Base-by-base conservation (phyloP, 495 filamentous ascomycete genomes). In the Lophium mytilinum region DNA sequence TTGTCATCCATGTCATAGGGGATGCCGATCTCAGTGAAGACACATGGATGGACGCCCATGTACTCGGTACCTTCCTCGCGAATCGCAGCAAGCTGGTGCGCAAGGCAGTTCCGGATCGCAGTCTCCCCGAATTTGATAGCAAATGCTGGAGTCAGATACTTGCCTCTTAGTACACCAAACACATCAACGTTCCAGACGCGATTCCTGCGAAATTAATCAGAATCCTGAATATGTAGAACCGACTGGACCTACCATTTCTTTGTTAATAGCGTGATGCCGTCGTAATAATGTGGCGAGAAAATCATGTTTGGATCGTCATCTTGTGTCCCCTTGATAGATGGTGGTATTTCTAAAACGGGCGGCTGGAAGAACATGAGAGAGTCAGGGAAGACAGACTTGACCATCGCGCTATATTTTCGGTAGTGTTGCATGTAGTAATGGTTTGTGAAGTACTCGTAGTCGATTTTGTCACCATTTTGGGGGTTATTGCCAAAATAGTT, bases 1-100 rank as follows among this genome's bases (percentile, higher is more conserved):
- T 95, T 88, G 55, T 94, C 82, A 65, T 99, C 91, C 93, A 99
- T 99, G 69, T 99, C 94, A 66, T 96, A 99, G 0, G 93, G 93
- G 57, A 97, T 96, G 21, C 93, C 93, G 63, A 96, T 96, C 65
- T 99, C 93, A 1, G 88, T 94, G 68, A 95, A 87, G 10, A 98
- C 73, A 62, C 92, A 86, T 0, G 93, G 93, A 61, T 94, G 93
- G 36, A 85, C 80, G 14, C 93, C 93, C 80, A 96, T 89, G 52
- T 92, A 84, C 36, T 92, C 85, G 15, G 84, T 70, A n/a, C 94
- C 95, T 71, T 98, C 93, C 56, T 94, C 78, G 50, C 83, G 79
- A 37, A 98, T 89, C 12, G 87, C 87, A 15, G 84, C 81, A n/a
- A 97, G 81, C 63, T 98, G 93, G 61, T 96, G 88, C 56, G 83